These are phyloP conservation scores for Russula dissimulans DNA, from an alignment of 768 basidiomycete species.

Conservation along the genomic window DNA sequence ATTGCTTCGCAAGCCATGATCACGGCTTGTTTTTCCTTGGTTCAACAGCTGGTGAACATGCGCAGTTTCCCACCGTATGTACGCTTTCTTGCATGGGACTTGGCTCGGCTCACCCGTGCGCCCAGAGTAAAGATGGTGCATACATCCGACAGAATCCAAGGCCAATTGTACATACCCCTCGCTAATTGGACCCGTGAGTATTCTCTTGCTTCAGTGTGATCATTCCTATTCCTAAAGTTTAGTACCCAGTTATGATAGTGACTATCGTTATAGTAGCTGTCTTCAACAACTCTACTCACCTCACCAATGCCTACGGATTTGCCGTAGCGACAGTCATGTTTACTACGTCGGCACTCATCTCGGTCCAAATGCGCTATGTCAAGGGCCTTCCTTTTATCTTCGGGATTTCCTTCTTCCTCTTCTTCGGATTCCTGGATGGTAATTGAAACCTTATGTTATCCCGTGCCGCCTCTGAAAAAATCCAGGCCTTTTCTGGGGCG, in stretches of 20 bases:
- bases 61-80: slow-evolving; percentile 43
- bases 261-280: slow-evolving; percentile 47
- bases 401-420: slow-evolving; percentile 37
- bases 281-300: slow-evolving; percentile 41
- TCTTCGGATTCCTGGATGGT: slow-evolving; percentile 60
- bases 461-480: neutral
- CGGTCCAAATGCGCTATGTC: slow-evolving; percentile 48
- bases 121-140: slow-evolving; percentile 41
- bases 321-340: slow-evolving; percentile 61
- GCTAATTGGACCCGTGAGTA: slow-evolving; percentile 44
- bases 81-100: neutral
- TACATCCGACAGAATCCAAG: slow-evolving; percentile 51
- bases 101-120: neutral
- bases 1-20: slow-evolving; percentile 63
- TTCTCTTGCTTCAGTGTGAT: neutral
- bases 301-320: slow-evolving; percentile 55
- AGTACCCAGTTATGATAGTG: slow-evolving; percentile 35
- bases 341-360: slow-evolving; percentile 46
- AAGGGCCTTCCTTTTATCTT: slow-evolving; percentile 40
- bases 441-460: neutral
- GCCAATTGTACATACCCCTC: slow-evolving; percentile 58
- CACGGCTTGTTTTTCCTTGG: slow-evolving; percentile 52
- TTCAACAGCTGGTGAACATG: slow-evolving; percentile 58
- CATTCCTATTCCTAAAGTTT: neutral
- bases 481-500: slow-evolving; percentile 51